Conservation (phyloP, 2,329 filamentous ascomycete genomes). For the Sclerotinia subarctica region DNA sequence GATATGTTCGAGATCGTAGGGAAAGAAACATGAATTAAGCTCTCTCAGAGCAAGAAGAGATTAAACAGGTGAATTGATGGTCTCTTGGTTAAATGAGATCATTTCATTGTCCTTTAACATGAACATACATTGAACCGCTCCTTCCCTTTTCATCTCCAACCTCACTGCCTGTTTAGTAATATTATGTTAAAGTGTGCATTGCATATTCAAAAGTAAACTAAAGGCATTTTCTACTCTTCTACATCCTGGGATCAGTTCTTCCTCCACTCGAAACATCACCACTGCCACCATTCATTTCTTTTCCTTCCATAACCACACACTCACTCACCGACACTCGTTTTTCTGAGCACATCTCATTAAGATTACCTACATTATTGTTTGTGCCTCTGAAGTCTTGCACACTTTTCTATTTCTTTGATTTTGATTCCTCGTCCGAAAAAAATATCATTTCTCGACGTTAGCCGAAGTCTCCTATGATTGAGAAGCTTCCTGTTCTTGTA, state of each 20-base stretch:
- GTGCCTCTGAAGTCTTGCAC: constrained; percentile 2
- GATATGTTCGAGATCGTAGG: neutral
- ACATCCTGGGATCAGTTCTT: constrained; percentile 8
- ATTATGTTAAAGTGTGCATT: constrained; percentile 1
- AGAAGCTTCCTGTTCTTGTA: constrained; percentile 3
- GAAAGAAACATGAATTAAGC: neutral
- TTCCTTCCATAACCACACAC: constrained; percentile 5
- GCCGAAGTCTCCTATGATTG: neutral
- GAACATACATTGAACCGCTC: neutral
- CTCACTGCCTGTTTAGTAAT: constrained; percentile 7
- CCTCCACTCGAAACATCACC: constrained; percentile 11
- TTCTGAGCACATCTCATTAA: neutral
- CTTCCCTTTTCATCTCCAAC: constrained; percentile 5
- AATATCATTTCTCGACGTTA: neutral
- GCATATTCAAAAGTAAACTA: constrained; percentile 5
- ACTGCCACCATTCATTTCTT: constrained; percentile 15
- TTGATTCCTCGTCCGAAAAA: neutral
- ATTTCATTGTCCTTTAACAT: neutral
- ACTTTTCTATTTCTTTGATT: neutral
- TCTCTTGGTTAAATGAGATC: neutral
- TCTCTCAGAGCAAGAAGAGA: neutral
- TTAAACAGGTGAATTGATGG: neutral
- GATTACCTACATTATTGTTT: neutral
- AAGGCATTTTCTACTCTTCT: neutral
- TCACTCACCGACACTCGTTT: constrained; percentile 21